A percentile compares a stretch with the other conserved stretches of the same genome.
Conservation (phyloP, 208 protist genomes). For the Trypanosoma avium region DNA sequence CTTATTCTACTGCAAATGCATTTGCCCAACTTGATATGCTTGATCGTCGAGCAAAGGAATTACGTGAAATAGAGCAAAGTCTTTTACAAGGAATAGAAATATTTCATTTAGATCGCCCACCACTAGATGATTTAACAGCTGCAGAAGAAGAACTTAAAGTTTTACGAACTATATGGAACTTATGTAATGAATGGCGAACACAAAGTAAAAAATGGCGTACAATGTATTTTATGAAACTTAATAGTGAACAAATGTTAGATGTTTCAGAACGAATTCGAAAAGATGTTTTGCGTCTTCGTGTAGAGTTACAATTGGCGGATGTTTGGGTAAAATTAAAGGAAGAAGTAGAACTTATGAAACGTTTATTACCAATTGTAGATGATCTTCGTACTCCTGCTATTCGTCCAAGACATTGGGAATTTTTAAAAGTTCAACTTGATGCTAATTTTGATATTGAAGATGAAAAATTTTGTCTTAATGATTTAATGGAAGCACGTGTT, state of each 20-base stretch:
- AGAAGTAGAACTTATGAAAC: slow-evolving; percentile 95
- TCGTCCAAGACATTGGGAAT: slow-evolving; percentile 92
- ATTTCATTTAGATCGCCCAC: slow-evolving; percentile 93
- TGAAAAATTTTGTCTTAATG: slow-evolving; percentile 93
- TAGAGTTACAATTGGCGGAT: slow-evolving; percentile 92
- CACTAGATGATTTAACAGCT: slow-evolving; percentile 89
- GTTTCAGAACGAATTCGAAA: slow-evolving; percentile 80
- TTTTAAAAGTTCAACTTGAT: slow-evolving; percentile 92
- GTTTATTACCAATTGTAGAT: slow-evolving; percentile 95
- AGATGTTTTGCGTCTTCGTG: slow-evolving; percentile 82
- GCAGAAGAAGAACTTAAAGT: slow-evolving; percentile 82
- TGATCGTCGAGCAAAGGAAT: slow-evolving; percentile 58
- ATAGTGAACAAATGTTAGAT: slow-evolving; percentile 93
- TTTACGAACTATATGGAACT: slow-evolving; percentile 91
- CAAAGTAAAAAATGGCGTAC: slow-evolving; percentile 86
- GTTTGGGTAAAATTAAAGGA: slow-evolving; percentile 94
- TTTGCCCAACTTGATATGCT: slow-evolving; percentile 81
- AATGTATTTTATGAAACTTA: slow-evolving; percentile 89
- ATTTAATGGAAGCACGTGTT: slow-evolving; percentile 93
- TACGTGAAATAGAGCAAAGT: slow-evolving; percentile 65
- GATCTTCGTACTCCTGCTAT: slow-evolving; percentile 96
- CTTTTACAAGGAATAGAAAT: slow-evolving; percentile 95
- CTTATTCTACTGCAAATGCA: slow-evolving; percentile 71
- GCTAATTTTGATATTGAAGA: slow-evolving; percentile 90
- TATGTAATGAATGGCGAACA: slow-evolving; percentile 92